Evolutionary conservation across 169 alveolate genomes (phyloP).

Genomic region (Eimeria praecox): DNA sequence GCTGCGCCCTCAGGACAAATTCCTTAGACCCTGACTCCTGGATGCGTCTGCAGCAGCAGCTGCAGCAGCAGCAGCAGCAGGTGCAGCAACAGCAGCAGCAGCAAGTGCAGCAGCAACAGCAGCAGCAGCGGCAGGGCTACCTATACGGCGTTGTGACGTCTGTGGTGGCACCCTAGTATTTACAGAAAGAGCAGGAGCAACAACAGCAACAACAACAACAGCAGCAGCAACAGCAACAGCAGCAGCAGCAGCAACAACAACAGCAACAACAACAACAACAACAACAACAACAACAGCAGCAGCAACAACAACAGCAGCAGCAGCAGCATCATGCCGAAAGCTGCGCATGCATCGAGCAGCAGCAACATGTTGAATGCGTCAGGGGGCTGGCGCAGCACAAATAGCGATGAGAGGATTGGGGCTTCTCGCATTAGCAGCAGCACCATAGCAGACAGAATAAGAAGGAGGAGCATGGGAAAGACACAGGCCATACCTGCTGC

Average conservation of each 20-base stretch:
- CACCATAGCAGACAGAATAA: neutral
- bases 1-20: neutral
- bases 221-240: neutral
- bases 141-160: too few species aligned
- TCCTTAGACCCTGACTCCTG: neutral
- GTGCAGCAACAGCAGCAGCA: neutral
- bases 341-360: neutral
- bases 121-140: too few species aligned
- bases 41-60: neutral
- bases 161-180: too few species aligned
- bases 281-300: neutral
- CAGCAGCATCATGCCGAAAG: constrained; percentile 3
- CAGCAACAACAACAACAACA: neutral
- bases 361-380: neutral
- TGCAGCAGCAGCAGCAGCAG: constrained; percentile 2
- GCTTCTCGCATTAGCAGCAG: too few species aligned
- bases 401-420: neutral
- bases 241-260: neutral
- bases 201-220: neutral
- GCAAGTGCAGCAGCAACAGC: neutral
- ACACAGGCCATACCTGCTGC: neutral
- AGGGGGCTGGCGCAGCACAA: constrained; percentile 21
- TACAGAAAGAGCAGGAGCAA: too few species aligned
- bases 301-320: constrained; percentile 20
- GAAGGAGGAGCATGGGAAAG: constrained; percentile 1